Conservation (phyloP, 176 grass and related monocot species). For the Lolium rigidum region DNA sequence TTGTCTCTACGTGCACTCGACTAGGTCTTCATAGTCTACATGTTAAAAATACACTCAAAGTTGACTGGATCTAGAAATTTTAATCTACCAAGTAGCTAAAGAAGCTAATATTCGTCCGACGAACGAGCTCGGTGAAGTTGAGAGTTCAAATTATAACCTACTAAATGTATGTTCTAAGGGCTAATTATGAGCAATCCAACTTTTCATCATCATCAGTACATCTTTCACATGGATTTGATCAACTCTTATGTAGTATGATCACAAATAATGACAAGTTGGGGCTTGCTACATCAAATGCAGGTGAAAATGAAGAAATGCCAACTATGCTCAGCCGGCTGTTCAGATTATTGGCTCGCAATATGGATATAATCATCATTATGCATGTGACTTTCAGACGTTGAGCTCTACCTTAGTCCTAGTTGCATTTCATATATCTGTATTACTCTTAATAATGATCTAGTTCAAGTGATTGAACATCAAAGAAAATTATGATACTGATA, state of each 20-base stretch:
- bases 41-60: not conserved
- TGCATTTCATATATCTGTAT: too few species aligned
- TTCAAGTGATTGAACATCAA: too few species aligned
- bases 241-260: not conserved
- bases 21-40: not conserved
- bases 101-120: constrained; percentile 6
- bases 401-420: too few species aligned
- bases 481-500: too few species aligned
- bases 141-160: not conserved
- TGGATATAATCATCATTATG: too few species aligned
- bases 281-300: not conserved
- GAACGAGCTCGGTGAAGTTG: not conserved
- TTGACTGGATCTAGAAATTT: not conserved
- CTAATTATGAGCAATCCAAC: not conserved
- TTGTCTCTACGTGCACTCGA: constrained; percentile 11
- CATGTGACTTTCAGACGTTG: too few species aligned
- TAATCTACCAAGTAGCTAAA: not conserved
- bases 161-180: not conserved
- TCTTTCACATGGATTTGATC: not conserved
- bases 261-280: not conserved
- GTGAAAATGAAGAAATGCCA: not conserved
- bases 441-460: too few species aligned
- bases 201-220: not conserved
- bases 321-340: not conserved
- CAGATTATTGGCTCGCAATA: not conserved